A percentile compares a stretch with the other conserved stretches of the same genome.
phyloP scores from a whole-genome alignment of 805 yeast genomes.

The Yamadazyma sp. region DNA sequence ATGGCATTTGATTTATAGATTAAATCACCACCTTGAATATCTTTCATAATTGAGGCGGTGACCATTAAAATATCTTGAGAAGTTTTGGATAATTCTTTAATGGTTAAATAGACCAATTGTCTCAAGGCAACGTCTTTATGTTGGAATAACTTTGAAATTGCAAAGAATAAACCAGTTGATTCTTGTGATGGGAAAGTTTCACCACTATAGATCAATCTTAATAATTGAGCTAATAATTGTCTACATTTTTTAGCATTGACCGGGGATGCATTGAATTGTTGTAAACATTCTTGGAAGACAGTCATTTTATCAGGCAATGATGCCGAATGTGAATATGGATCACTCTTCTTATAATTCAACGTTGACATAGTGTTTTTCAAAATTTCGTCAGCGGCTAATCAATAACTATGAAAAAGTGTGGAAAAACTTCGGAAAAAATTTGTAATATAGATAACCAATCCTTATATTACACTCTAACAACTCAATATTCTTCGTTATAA shows the following conservation, averaged over 20 bases:
- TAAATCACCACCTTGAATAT: constrained; percentile 84
- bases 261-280: constrained; percentile 88
- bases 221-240: constrained; percentile 71
- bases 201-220: constrained; percentile 80
- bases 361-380: constrained; percentile 69
- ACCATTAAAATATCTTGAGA: constrained; percentile 96
- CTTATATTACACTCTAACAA: too few relatives aligned
- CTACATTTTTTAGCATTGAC: constrained; percentile 88
- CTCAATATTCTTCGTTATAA: too few relatives aligned
- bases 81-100: constrained; percentile 80
- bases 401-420: too few relatives aligned
- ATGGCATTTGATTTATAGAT: constrained; percentile 92
- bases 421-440: too few relatives aligned
- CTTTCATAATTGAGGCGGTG: constrained; percentile 97
- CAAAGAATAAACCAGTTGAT: constrained; percentile 88
- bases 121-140: constrained; percentile 84
- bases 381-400: too few relatives aligned
- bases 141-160: constrained; percentile 91
- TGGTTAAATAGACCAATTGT: constrained; percentile 90
- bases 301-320: constrained; percentile 90
- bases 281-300: constrained; percentile 91
- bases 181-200: constrained; percentile 85
- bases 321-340: constrained; percentile 51
- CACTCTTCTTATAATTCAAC: constrained; percentile 77
- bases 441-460: too few relatives aligned